Percentiles rank a stretch among this genome's conserved stretches.
phyloP scores from a whole-genome alignment of 129 eudicot genomes.

The Solidago caesia region DNA sequence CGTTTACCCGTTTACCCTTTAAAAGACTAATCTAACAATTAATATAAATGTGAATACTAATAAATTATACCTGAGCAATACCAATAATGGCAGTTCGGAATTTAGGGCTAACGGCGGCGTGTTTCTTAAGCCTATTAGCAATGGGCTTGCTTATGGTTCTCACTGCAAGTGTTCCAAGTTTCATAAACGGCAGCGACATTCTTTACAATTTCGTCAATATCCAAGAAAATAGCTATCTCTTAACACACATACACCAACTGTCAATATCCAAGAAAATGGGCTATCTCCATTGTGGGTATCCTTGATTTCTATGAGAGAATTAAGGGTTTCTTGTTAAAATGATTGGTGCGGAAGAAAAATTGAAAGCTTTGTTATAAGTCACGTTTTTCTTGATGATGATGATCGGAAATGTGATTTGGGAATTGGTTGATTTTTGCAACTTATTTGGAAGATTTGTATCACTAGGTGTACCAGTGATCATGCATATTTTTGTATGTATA shows the following conservation, averaged over 20 bases:
- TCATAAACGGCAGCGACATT: conserved; percentile 71
- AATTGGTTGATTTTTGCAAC: not conserved
- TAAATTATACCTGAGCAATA: conserved; percentile 68
- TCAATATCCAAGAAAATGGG: too few relatives aligned
- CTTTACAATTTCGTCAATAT: conserved; percentile 25
- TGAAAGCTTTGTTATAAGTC: not conserved
- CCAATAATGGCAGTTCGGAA: conserved; percentile 68
- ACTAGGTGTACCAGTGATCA: too few relatives aligned
- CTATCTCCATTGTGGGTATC: not conserved
- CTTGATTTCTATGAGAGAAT: not conserved
- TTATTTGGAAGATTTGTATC: too few relatives aligned
- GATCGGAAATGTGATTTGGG: not conserved
- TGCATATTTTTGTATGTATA: too few relatives aligned
- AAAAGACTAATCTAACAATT: not conserved
- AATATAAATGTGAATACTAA: not conserved
- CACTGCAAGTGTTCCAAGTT: conserved; percentile 77
- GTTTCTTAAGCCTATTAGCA: conserved; percentile 62
- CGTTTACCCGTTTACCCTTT: too few relatives aligned
- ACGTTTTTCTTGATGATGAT: conserved; percentile 22
- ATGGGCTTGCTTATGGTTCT: conserved; percentile 89
- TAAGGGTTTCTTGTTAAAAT: conserved; percentile 11
- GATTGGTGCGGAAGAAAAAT: not conserved
- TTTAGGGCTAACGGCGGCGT: conserved; percentile 71
- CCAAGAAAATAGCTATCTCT: not conserved
- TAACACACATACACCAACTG: conserved; percentile 1